Evolutionary conservation across 2,329 filamentous ascomycete species (phyloP).

Genomic region (Fusarium lateritium): DNA sequence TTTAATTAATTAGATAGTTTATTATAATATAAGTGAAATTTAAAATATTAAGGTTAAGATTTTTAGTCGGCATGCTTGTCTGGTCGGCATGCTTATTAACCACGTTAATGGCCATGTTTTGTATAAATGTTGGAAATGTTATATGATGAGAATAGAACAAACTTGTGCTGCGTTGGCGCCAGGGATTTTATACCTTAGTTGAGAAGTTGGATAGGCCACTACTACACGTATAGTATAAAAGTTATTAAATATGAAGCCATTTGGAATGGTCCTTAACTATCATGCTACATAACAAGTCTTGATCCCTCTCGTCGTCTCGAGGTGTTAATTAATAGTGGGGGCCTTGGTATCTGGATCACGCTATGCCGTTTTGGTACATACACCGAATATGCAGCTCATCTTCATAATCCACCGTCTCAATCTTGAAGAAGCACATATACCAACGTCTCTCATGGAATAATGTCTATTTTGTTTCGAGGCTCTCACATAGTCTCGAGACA

Average conservation of each 20-base stretch:
- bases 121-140: conserved; percentile 24
- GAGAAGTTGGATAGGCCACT: not conserved
- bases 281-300: not conserved
- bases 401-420: not conserved
- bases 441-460: conserved; percentile 26
- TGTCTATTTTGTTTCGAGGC: conserved; percentile 29
- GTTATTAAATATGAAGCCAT: conserved; percentile 10
- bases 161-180: conserved; percentile 31
- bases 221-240: conserved; percentile 4
- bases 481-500: conserved; percentile 13
- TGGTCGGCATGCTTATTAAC: too few species aligned
- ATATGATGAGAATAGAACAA: conserved; percentile 25
- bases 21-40: too few species aligned
- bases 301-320: not conserved
- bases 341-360: conserved; percentile 10
- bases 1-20: too few species aligned
- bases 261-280: conserved; percentile 1
- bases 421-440: not conserved
- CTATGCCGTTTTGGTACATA: conserved; percentile 39
- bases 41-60: too few species aligned
- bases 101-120: conserved; percentile 16
- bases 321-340: not conserved
- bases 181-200: conserved; percentile 11
- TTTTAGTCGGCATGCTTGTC: too few species aligned
- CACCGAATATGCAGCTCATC: not conserved